Conservation (phyloP, 2,329 filamentous ascomycete species). For the Cytospora mali region DNA sequence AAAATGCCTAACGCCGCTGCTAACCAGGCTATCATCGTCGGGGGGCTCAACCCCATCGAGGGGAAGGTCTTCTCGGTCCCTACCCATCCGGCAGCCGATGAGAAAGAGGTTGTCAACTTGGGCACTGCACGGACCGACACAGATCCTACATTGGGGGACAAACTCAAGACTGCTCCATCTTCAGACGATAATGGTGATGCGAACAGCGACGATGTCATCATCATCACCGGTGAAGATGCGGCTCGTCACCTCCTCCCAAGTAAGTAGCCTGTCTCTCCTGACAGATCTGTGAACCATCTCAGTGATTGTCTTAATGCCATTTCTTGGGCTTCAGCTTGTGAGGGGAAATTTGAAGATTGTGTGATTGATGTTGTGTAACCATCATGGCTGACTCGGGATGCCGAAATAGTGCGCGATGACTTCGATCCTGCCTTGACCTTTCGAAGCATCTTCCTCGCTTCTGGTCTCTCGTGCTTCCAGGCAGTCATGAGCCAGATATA, state of each 20-base stretch:
- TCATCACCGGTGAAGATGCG: slow-evolving; percentile 55
- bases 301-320: no score
- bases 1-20: slow-evolving; percentile 15
- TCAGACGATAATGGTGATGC: slow-evolving; percentile 27
- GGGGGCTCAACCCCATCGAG: slow-evolving; percentile 36
- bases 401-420: slow-evolving; percentile 50
- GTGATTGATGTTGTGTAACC: no score
- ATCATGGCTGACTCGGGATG: no score
- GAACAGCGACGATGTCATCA: slow-evolving; percentile 46
- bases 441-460: slow-evolving; percentile 54
- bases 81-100: slow-evolving; percentile 36
- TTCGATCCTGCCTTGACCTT: slow-evolving; percentile 55
- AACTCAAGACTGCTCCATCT: slow-evolving; percentile 31
- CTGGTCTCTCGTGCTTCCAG: slow-evolving; percentile 53
- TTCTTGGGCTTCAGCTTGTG: no score
- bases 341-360: no score
- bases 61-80: slow-evolving; percentile 37
- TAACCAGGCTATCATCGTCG: slow-evolving; percentile 34
- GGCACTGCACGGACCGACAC: slow-evolving; percentile 28
- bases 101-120: slow-evolving; percentile 33
- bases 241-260: slow-evolving; percentile 49
- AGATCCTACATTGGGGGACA: neutral
- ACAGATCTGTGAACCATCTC: no score
- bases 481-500: slow-evolving; percentile 61
- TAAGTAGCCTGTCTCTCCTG: slow-evolving; percentile 30